Percentiles rank a stretch among this genome's conserved stretches.
Evolutionary conservation across 2,329 filamentous ascomycete species (phyloP).

Genomic region (Venturia oleaginea): DNA sequence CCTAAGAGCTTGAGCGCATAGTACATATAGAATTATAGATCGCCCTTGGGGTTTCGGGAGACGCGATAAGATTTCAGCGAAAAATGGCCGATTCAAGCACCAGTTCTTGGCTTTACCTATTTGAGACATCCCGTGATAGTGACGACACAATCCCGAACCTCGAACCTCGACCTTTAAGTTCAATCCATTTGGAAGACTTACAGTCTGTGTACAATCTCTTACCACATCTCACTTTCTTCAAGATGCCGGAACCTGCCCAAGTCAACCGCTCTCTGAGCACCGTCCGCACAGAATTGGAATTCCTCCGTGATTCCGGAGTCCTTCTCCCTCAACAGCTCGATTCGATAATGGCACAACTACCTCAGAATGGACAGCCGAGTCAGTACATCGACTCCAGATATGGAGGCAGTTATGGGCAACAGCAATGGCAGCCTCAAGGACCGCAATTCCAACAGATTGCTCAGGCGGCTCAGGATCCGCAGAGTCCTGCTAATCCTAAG

Average conservation of each 20-base stretch:
- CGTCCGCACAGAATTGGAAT: slow-evolving; percentile 22
- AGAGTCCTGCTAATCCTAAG: slow-evolving; percentile 14
- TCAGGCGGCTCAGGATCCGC: slow-evolving; percentile 5
- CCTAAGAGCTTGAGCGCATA: not conserved
- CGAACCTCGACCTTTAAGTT: not conserved
- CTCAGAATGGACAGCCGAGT: slow-evolving; percentile 17
- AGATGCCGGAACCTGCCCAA: slow-evolving; percentile 6
- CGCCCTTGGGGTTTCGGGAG: not conserved
- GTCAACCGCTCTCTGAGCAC: slow-evolving; percentile 15
- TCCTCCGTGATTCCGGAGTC: slow-evolving; percentile 23
- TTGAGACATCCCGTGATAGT: not conserved
- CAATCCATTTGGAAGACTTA: not conserved
- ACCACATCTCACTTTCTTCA: not conserved
- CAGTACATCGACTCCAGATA: slow-evolving; percentile 1
- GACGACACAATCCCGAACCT: not conserved
- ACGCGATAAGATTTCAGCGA: not conserved
- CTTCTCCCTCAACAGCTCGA: slow-evolving; percentile 23
- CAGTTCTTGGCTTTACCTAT: slow-evolving; percentile 1
- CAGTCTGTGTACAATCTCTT: not conserved
- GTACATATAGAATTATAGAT: not conserved
- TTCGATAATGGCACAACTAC: slow-evolving; percentile 26
- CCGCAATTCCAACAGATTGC: slow-evolving; percentile 6
- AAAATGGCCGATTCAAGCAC: not conserved
- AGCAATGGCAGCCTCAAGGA: slow-evolving; percentile 1
- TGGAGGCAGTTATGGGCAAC: slow-evolving; percentile 2